Evolutionary conservation across 306 rosid genomes (phyloP), one percentile per base, ranked within the genome.

Genomic region (Styphnolobium japonicum): DNA sequence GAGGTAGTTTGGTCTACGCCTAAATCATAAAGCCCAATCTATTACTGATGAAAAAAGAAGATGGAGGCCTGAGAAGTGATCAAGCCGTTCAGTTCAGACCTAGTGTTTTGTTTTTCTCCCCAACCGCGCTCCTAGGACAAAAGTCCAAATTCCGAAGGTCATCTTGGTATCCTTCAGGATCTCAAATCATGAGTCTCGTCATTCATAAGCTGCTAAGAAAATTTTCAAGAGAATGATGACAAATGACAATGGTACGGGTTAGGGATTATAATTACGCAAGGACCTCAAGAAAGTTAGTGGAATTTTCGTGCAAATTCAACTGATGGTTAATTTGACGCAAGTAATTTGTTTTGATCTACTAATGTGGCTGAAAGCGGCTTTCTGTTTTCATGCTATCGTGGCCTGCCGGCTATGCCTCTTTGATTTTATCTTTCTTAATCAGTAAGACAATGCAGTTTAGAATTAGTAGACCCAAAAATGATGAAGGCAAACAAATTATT

Each of bases 281-380:
- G 55, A 81, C 57, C 74, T 12, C 33, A 29, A 53, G 4, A 31
- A 64, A 12, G 21, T 23, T 4, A 29, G 25, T 46, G 55, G 71
- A 67, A 29, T 2, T 31, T 40, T 39, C 29, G 18, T 67, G 77
- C 52, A 27, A 21, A 61, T 19, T 39, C 43, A 78, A 78, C 34
- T 33, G 66, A 37, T 48, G 31, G 45, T 42, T 53, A 71, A 77
- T 71, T 83, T 71, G 76, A 78, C 65, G 65, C 57, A 27, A 66
- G 53, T 12, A 71, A n/a, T 72, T 56, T 49, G 66, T 39, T 63
- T 51, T 43, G 16, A 36, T 61, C 40, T 34, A 67, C 57, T 25
- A 57, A 64, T 73, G 23, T 33, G 34, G 15, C 34, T 73, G 1
- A 82, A 77, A 42, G 9, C 15, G 1, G 37, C 51, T 40, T 25